Percentiles rank a stretch among this genome's conserved stretches.
phyloP scores from a whole-genome alignment of 441 rosid species.

The Dalechampia spathulata region DNA sequence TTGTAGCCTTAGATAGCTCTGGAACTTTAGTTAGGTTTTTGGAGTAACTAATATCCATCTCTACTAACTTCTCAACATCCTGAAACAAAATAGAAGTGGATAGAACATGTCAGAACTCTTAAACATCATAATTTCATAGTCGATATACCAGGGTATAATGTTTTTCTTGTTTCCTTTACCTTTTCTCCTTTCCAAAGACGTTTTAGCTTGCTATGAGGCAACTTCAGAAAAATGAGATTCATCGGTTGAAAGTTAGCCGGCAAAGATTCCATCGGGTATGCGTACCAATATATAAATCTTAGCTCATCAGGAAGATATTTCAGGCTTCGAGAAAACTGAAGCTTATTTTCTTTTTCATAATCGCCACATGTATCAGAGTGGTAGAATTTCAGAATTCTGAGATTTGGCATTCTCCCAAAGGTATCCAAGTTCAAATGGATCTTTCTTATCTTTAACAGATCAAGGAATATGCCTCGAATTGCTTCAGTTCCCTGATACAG shows the following conservation, averaged over 20 bases:
- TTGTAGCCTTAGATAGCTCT: neutral
- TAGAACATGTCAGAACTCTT: neutral
- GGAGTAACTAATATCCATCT: neutral
- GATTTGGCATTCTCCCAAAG: neutral
- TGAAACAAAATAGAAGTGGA: neutral
- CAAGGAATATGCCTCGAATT: conserved; percentile 2
- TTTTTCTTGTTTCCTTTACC: too few relatives aligned
- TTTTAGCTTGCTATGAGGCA: conserved; percentile 4
- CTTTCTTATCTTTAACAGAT: neutral
- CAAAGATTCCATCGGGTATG: neutral
- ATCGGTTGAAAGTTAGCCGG: neutral
- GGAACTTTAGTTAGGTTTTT: neutral
- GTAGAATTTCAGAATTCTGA: conserved; percentile 1
- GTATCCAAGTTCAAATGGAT: neutral
- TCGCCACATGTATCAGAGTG: neutral
- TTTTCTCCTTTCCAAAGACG: too few relatives aligned
- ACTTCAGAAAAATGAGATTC: neutral
- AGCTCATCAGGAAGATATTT: neutral
- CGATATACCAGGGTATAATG: too few relatives aligned
- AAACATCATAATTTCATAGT: too few relatives aligned
- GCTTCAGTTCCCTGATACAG: conserved; percentile 7
- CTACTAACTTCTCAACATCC: neutral
- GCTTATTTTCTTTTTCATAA: neutral
- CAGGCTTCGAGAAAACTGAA: neutral
- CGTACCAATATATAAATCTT: conserved; percentile 1